phyloP scores from a whole-genome alignment of 495 filamentous ascomycete genomes.

The Cercophora samala region DNA sequence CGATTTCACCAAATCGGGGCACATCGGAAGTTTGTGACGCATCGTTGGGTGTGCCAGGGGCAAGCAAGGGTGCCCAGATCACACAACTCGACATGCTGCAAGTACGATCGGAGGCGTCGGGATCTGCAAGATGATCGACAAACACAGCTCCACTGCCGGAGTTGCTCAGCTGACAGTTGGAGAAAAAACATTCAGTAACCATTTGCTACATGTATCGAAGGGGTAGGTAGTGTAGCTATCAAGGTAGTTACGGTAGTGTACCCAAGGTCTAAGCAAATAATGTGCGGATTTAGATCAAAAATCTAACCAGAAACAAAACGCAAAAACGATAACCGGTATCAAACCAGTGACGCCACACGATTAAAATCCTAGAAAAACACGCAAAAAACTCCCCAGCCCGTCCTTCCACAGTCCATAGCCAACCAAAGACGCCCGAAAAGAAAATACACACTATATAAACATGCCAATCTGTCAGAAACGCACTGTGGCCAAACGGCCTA shows the following conservation, averaged over 20 bases:
- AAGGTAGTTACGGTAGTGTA: background rate
- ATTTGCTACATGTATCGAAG: background rate
- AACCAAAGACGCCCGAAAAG: no score
- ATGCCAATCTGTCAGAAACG: background rate
- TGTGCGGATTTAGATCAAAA: no score
- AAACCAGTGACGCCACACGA: no score
- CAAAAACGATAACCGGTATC: no score
- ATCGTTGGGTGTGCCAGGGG: background rate
- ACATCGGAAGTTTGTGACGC: background rate
- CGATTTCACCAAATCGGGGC: background rate
- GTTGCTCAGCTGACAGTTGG: background rate
- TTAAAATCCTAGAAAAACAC: no score
- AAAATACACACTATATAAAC: background rate
- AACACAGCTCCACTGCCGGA: background rate
- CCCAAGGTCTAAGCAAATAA: background rate
- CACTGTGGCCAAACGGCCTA: background rate
- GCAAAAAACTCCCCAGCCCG: no score
- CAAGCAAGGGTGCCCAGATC: background rate
- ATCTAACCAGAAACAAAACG: no score
- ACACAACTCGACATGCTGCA: background rate
- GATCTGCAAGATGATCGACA: constrained; percentile 8
- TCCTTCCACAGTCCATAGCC: no score
- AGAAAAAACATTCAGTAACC: background rate
- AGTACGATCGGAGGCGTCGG: background rate
- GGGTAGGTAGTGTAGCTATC: background rate